phyloP scores from a whole-genome alignment of 2,329 filamentous ascomycete species.

The Graphilbum sp. region DNA sequence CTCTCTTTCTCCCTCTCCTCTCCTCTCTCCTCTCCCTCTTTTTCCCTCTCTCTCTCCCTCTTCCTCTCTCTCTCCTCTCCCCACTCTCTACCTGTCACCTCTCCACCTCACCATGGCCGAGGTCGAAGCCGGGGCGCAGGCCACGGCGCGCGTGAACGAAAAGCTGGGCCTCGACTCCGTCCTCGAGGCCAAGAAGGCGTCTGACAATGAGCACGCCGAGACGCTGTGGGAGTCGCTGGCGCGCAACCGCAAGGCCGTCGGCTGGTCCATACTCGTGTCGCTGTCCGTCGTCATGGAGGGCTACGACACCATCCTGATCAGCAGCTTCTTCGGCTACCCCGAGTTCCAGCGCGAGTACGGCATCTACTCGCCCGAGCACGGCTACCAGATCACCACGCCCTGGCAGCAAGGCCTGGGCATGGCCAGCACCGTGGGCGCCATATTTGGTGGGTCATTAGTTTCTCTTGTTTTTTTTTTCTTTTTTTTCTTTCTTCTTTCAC shows the following conservation, averaged over 20 bases:
- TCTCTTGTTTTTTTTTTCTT: conserved; percentile 15
- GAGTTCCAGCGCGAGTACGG: conserved; percentile 15
- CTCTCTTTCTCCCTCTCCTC: too few relatives aligned
- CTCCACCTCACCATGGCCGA: not conserved
- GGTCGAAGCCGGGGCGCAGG: too few relatives aligned
- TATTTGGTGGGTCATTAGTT: conserved; percentile 32
- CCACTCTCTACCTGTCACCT: not conserved
- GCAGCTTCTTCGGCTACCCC: conserved; percentile 14
- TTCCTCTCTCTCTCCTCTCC: not conserved
- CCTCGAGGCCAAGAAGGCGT: not conserved
- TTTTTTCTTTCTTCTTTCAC: too few relatives aligned
- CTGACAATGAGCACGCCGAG: conserved; percentile 2
- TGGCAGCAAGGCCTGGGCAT: conserved; percentile 41
- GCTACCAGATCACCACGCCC: conserved; percentile 17
- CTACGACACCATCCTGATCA: conserved; percentile 13
- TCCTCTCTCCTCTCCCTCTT: too few relatives aligned
- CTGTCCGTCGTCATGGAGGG: conserved; percentile 26
- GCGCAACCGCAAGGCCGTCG: conserved; percentile 17
- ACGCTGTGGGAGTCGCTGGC: conserved; percentile 6
- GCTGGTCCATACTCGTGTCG: conserved; percentile 13
- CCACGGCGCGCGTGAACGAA: too few relatives aligned
- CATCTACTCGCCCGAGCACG: not conserved
- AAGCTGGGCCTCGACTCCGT: too few relatives aligned
- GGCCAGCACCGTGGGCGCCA: conserved; percentile 34
- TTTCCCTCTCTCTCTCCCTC: too few relatives aligned